A percentile compares a stretch with the other conserved stretches of the same genome.
Evolutionary conservation across 768 basidiomycete genomes (phyloP).

Genomic region (Amyloporia xantha): DNA sequence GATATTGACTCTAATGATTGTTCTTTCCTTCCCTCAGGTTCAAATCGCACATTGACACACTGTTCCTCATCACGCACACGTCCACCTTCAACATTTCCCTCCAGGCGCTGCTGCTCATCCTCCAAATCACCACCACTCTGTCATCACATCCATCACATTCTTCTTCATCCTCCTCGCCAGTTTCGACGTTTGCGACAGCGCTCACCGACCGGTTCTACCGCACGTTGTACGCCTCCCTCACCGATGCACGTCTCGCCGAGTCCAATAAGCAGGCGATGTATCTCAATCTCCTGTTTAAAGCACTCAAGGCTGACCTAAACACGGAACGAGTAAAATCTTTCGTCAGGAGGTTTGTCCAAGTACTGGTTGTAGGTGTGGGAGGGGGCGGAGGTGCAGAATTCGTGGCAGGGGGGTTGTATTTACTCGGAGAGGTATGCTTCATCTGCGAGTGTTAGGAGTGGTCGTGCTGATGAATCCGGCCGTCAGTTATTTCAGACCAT

Average conservation of each 20-base stretch:
- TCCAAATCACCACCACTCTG: constrained; percentile 66
- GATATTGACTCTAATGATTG: not conserved
- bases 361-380: constrained; percentile 50
- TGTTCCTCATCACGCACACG: constrained; percentile 91
- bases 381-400: constrained; percentile 79
- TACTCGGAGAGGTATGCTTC: constrained; percentile 72
- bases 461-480: constrained; percentile 17
- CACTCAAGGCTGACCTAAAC: constrained; percentile 63
- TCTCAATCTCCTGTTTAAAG: constrained; percentile 88
- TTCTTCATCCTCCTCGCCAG: constrained; percentile 26
- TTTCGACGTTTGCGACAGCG: constrained; percentile 39
- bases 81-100: constrained; percentile 97
- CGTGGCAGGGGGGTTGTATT: constrained; percentile 78
- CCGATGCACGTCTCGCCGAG: constrained; percentile 70
- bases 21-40: constrained; percentile 42
- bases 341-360: constrained; percentile 76
- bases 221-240: constrained; percentile 83
- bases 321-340: constrained; percentile 68
- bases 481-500: constrained; percentile 40
- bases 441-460: not conserved
- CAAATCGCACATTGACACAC: constrained; percentile 80
- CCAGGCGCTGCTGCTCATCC: constrained; percentile 84
- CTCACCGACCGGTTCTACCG: constrained; percentile 69
- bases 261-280: constrained; percentile 97
- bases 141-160: constrained; percentile 2